A percentile compares a stretch with the other conserved stretches of the same genome.
These are phyloP conservation scores for Dalechampia spathulata DNA, from an alignment of 441 rosid genomes.

Conservation along the genomic window DNA sequence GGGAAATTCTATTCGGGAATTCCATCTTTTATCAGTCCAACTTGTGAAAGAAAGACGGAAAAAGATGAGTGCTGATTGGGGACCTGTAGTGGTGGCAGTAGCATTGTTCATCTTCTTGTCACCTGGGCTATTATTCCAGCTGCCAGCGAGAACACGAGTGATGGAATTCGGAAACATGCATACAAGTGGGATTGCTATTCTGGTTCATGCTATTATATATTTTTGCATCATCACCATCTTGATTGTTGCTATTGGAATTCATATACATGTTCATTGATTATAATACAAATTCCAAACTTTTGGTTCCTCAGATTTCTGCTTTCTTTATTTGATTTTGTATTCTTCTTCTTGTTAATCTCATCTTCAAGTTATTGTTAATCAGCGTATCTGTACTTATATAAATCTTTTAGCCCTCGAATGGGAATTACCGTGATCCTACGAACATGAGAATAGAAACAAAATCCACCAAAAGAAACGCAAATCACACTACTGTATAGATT, in stretches of 20 bases:
- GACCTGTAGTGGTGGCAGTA: constrained; percentile 61
- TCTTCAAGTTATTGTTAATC: no score
- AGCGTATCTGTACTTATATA: no score
- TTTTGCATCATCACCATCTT: constrained; percentile 74
- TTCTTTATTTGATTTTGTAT: no score
- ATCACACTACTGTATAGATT: no score
- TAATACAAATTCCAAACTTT: neutral
- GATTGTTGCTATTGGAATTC: constrained; percentile 67
- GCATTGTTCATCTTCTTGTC: constrained; percentile 70
- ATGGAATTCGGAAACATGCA: constrained; percentile 88
- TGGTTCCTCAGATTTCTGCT: neutral
- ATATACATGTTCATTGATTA: constrained; percentile 44
- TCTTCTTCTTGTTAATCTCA: no score
- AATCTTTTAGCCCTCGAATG: no score
- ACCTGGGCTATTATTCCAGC: constrained; percentile 78
- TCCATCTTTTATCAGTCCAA: no score
- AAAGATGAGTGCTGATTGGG: constrained; percentile 82
- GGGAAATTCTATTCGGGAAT: no score
- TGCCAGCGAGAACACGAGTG: constrained; percentile 64
- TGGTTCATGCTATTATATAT: constrained; percentile 70
- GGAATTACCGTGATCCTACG: no score
- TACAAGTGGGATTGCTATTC: constrained; percentile 81
- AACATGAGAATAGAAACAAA: no score
- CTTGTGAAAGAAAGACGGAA: neutral
- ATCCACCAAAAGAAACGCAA: no score